These are phyloP conservation scores for Clitoria ternatea DNA, from an alignment of 306 rosid genomes.

Conservation along the genomic window DNA sequence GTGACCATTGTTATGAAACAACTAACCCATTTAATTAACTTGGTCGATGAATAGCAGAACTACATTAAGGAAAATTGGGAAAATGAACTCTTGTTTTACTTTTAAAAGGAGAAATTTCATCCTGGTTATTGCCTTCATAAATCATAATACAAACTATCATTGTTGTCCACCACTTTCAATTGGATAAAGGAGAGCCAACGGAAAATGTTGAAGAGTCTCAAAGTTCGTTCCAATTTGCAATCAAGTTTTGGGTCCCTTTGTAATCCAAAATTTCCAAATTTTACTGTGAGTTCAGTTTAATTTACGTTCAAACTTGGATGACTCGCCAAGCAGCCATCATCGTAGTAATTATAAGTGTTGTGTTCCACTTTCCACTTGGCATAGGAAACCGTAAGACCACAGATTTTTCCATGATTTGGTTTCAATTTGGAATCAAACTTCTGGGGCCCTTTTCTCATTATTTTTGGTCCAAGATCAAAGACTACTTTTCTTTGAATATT, in stretches of 20 bases:
- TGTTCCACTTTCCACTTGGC: conserved; percentile 26
- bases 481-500: neutral
- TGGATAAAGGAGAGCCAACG: conserved; percentile 6
- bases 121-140: neutral
- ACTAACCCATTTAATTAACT: neutral
- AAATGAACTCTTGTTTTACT: neutral
- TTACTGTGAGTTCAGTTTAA: conserved; percentile 19
- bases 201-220: conserved; percentile 18
- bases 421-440: conserved; percentile 31
- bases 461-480: conserved; percentile 20
- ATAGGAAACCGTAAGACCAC: neutral
- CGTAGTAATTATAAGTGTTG: conserved; percentile 15
- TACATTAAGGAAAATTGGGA: neutral
- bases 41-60: neutral
- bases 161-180: conserved; percentile 30
- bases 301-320: conserved; percentile 22
- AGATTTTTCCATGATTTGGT: conserved; percentile 23
- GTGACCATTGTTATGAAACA: conserved; percentile 24
- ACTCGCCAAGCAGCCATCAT: conserved; percentile 14
- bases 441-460: conserved; percentile 31
- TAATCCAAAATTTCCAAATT: conserved; percentile 20
- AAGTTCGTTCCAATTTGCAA: conserved; percentile 15
- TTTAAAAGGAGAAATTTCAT: neutral
- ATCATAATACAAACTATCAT: conserved; percentile 4
- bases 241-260: conserved; percentile 26